These are phyloP conservation scores for Colletotrichum spinosum DNA, from an alignment of 2,329 filamentous ascomycete genomes.

Conservation along the genomic window DNA sequence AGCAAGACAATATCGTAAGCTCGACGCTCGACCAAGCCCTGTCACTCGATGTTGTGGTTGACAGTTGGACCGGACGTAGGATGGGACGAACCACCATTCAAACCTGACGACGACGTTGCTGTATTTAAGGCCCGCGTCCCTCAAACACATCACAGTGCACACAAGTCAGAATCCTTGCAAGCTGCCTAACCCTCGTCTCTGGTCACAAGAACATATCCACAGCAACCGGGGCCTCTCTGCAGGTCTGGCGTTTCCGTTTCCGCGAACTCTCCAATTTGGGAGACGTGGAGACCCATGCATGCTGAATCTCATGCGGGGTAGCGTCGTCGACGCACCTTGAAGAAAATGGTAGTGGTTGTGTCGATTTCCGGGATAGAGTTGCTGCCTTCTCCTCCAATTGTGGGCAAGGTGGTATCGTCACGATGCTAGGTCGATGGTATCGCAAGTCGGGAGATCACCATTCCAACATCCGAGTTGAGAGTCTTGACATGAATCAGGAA, in stretches of 20 bases:
- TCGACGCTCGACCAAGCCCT: too few species aligned
- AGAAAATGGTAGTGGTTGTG: constrained; percentile 6
- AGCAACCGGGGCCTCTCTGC: constrained; percentile 1
- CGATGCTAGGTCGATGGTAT: constrained; percentile 8
- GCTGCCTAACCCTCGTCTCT: too few species aligned
- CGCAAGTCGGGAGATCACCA: constrained; percentile 20
- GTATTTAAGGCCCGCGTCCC: too few species aligned
- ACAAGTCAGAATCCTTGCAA: too few species aligned
- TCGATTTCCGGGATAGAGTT: not conserved
- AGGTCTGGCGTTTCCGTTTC: constrained; percentile 19
- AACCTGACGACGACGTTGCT: too few species aligned
- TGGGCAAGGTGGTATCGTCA: constrained; percentile 30
- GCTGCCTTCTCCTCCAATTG: constrained; percentile 31
- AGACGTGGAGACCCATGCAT: constrained; percentile 2
- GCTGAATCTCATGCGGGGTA: constrained; percentile 30
- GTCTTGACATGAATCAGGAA: not conserved
- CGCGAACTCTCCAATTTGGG: not conserved
- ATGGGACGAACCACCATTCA: too few species aligned
- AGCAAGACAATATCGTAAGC: too few species aligned
- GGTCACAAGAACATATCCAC: not conserved
- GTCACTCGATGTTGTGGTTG: too few species aligned
- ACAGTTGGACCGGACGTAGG: too few species aligned
- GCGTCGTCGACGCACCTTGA: not conserved
- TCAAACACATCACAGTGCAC: too few species aligned
- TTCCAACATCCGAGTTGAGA: too few species aligned